A percentile compares a stretch with the other conserved stretches of the same genome.
Conservation (phyloP, 1,284 basidiomycete species). For the Cryptococcus sp. region DNA sequence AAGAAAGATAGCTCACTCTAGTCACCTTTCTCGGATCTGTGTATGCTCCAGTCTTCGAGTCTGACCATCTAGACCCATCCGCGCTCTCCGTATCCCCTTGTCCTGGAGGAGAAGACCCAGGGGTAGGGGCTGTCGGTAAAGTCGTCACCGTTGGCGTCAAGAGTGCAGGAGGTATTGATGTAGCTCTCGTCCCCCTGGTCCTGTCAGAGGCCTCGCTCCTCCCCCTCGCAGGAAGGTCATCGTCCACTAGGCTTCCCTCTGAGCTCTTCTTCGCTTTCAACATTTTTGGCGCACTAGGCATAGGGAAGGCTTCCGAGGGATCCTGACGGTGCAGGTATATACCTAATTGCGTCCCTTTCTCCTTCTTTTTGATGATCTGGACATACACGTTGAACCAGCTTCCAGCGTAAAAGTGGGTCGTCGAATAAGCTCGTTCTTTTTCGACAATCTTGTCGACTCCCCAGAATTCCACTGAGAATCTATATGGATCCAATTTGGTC, state of each 20-base stretch:
- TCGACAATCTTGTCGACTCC: conserved; percentile 75
- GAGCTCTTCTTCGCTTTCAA: background rate
- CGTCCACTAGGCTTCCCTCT: background rate
- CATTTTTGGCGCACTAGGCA: conserved; percentile 21
- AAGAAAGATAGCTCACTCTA: conserved; percentile 22
- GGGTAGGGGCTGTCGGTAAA: too few species aligned
- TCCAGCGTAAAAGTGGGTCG: conserved; percentile 51
- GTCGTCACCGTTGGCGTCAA: too few species aligned
- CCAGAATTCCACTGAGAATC: conserved; percentile 85
- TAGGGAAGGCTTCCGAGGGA: conserved; percentile 55
- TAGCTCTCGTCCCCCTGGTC: background rate
- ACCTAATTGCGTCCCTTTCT: conserved; percentile 67
- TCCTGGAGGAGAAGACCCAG: too few species aligned
- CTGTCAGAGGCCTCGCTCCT: background rate
- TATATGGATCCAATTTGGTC: conserved; percentile 58
- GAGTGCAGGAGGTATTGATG: too few species aligned
- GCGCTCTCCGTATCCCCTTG: too few species aligned
- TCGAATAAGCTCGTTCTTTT: conserved; percentile 61
- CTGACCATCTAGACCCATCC: too few species aligned
- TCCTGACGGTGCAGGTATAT: conserved; percentile 83
- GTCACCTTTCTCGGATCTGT: conserved; percentile 45
- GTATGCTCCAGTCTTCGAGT: conserved; percentile 32
- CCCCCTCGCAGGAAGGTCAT: conserved; percentile 1
- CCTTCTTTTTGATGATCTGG: conserved; percentile 71
- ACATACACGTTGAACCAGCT: conserved; percentile 60